These are phyloP conservation scores for Pseudozyma pruni DNA, from an alignment of 1,284 basidiomycete species.

Conservation along the genomic window DNA sequence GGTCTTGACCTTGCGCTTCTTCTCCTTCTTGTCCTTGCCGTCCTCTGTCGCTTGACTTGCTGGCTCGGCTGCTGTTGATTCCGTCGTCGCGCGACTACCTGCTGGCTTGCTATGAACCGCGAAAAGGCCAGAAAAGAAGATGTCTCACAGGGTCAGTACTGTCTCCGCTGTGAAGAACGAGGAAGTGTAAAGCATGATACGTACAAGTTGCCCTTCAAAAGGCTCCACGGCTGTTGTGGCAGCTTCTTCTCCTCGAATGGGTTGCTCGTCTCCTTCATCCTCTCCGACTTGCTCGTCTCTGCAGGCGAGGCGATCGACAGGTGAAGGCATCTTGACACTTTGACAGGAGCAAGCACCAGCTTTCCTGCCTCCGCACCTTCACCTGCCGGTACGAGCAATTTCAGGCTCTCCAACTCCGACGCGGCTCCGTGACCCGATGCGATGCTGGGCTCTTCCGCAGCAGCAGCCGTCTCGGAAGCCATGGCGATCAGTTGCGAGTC, in stretches of 20 bases:
- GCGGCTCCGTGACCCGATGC: conserved; percentile 34
- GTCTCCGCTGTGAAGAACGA: no score
- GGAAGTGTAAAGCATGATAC: no score
- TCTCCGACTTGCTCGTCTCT: conserved; percentile 16
- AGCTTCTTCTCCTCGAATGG: conserved; percentile 31
- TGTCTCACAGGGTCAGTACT: no score
- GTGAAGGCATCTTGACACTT: conserved; percentile 30
- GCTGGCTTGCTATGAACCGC: no score
- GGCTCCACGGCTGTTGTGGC: conserved; percentile 56
- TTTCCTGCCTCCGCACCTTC: conserved; percentile 24
- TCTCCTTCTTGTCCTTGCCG: conserved; percentile 25
- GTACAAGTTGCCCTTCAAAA: conserved; percentile 49
- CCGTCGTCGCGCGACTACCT: conserved; percentile 9
- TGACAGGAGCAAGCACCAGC: conserved; percentile 30
- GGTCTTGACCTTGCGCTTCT: conserved; percentile 41
- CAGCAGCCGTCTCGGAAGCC: conserved; percentile 31
- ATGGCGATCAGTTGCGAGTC: conserved; percentile 57
- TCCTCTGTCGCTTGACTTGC: conserved; percentile 10
- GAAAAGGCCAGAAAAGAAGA: no score
- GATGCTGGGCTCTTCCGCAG: conserved; percentile 21
- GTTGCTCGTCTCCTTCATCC: conserved; percentile 17
- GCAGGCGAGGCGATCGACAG: conserved; percentile 41
- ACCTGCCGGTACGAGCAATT: conserved; percentile 41
- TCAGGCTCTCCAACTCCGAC: conserved; percentile 42
- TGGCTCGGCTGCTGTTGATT: conserved; percentile 7